Evolutionary conservation across 2,329 filamentous ascomycete genomes (phyloP).

Genomic region (Thelonectria rubi): DNA sequence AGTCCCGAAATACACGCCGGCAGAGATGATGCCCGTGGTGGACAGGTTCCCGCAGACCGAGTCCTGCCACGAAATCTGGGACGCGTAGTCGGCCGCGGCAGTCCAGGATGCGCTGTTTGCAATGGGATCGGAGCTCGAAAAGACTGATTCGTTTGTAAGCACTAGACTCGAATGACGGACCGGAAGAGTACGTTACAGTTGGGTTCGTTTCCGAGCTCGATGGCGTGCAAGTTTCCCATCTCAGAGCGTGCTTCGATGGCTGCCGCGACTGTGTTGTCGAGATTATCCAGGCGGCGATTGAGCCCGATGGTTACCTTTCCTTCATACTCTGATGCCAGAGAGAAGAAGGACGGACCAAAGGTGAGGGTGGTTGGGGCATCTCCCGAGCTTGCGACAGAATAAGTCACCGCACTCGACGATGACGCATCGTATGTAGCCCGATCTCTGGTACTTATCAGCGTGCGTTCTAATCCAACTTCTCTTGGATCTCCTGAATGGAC

Average conservation of each 20-base stretch:
- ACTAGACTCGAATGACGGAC: no score
- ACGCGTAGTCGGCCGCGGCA: conserved; percentile 45
- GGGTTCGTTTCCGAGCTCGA: conserved; percentile 67
- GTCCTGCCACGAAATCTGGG: conserved; percentile 47
- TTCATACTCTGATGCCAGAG: conserved; percentile 57
- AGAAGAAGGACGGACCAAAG: conserved; percentile 62
- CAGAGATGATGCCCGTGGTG: conserved; percentile 42
- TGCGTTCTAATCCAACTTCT: not conserved
- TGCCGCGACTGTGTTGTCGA: conserved; percentile 63
- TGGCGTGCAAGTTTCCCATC: conserved; percentile 61
- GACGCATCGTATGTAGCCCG: conserved; percentile 60
- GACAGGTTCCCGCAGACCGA: conserved; percentile 44
- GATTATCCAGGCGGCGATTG: conserved; percentile 62
- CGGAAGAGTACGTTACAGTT: conserved; percentile 53
- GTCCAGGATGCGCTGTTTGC: conserved; percentile 42
- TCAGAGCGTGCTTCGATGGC: conserved; percentile 54
- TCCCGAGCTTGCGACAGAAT: conserved; percentile 55
- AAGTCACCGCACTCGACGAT: conserved; percentile 57
- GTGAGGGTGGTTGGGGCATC: conserved; percentile 61
- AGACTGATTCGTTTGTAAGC: conserved; percentile 10
- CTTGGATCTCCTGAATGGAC: not conserved
- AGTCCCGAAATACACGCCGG: conserved; percentile 48
- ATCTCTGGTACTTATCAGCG: conserved; percentile 44
- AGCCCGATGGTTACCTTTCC: conserved; percentile 62
- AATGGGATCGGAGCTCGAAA: conserved; percentile 33